Base-by-base conservation (phyloP, 2,329 filamentous ascomycete genomes). In the Ascochyta pisi region DNA sequence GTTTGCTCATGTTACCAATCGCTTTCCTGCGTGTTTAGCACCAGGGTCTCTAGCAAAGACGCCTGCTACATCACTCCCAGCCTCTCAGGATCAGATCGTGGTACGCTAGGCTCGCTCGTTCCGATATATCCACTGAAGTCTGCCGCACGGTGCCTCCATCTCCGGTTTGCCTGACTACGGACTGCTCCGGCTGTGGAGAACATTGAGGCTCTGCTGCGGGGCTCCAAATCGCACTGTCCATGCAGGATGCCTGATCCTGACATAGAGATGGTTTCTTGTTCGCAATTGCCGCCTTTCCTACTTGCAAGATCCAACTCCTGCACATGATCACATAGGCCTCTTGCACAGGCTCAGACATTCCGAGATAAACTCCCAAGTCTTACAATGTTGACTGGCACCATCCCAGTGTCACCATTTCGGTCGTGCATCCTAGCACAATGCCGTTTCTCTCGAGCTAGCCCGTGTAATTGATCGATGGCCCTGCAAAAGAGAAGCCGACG, bases 131-230 rank as follows among this genome's bases (percentile, higher is more conserved):
- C 47, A 56, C 37, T 38, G 16, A 19, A 44, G 35, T 50, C 39
- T 16, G 22, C 27, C 27, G 15, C 34, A 40, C 34, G 15, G 47
- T 40, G 40, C 33, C 15, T 26, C n/a, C 37, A 31, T 26, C 33
- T 40, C 41, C 33, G 34, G 49, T n/a, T 22, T 43, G 23, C n/a
- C 38, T 41, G 16, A 7, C 22, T 8, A 33, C 9, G 24, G 50
- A 16, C 27, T 35, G 15, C 37, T 50, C 31, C 16, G 26, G 6
- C n/a, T 51, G 53, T 56, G 53, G 53, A 47, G 53, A 37, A 47
- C 24, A 16, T 37, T 50, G 47, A 56, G 53, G 53, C 53, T 56
- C 53, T 56, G 47, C 48, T 56, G 47, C 42, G 47, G 53, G 53
- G 47, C 53, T 56, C 47, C 42, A 51, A 55, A 51, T 43, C 29